Evolutionary conservation across 495 filamentous ascomycete species (phyloP), one percentile per base, ranked within the genome.

Genomic region (Platismatia glauca): DNA sequence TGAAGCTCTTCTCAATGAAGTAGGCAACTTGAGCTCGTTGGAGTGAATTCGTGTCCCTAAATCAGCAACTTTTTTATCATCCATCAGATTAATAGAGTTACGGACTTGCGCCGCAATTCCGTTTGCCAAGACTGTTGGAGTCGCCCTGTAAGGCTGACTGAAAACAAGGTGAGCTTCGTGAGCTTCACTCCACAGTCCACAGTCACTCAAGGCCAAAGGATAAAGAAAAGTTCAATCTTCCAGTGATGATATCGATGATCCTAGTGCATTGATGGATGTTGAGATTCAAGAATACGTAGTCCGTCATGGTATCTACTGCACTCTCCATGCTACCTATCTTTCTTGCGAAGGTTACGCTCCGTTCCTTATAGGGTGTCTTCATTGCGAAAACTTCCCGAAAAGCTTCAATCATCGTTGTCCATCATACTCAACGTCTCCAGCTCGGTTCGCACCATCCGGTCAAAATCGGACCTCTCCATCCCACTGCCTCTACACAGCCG

Each of bases 391-490:
- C 12, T 27, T 27, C 24, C 24, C 6, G 22, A 13, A 50, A 27
- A 50, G 24, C 55, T n/a, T 68, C 67, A 68, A 59, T 76, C 77
- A 67, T 86, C 85, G 55, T 86, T 81, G 72, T 94, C 91, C 67
- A 95, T 78, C 71, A 96, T 73, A 38, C 82, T 78, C 70, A 97
- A 71, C 61, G 86, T 80, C 60, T 92, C 87, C 66, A 97, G 70
- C 75, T 98, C 94, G 5, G 81, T 89, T 74, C 81, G 79, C 4
- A 98, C 82, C 64, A 96, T 72, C 58, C 82, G 76, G 73, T 91
- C 88, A 74, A 98, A 97, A 66, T 96, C 92, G 33, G 81, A 80
- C 56, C 89, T 79, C 55, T 89, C 85, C 64, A 98, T 91, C 4
- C 94, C 94, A 24, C 84, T 84, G 20, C 84, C 81, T 68, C 85